Conservation (phyloP, 495 filamentous ascomycete species). For the Hypoxylon cercidicola region DNA sequence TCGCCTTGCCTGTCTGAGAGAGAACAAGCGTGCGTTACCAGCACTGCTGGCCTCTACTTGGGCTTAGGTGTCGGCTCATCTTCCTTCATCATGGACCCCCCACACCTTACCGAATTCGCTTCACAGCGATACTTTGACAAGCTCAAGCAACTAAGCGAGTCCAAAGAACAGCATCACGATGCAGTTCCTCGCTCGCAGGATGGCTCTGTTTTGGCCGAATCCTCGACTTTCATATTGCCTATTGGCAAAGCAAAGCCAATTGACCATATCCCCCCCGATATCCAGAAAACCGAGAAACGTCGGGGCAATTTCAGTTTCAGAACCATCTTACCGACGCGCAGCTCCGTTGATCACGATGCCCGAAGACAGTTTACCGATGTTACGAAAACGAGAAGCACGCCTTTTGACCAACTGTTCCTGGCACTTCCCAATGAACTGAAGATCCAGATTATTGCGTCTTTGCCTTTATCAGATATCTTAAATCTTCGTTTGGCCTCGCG, state of each 20-base stretch:
- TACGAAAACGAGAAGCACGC: slow-evolving; percentile 40
- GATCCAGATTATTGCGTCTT: slow-evolving; percentile 64
- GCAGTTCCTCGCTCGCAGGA: slow-evolving; percentile 35
- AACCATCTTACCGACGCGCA: slow-evolving; percentile 44
- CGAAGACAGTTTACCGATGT: slow-evolving; percentile 39
- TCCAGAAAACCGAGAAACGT: slow-evolving; percentile 50
- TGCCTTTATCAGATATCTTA: slow-evolving; percentile 64
- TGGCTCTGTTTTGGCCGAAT: slow-evolving; percentile 34
- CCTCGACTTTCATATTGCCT: slow-evolving; percentile 54
- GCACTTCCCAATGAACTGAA: slow-evolving; percentile 65
- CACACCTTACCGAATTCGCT: slow-evolving; percentile 67
- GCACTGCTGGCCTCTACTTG: slow-evolving; percentile 41
- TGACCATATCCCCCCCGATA: slow-evolving; percentile 39
- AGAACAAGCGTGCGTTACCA: slow-evolving; percentile 48
- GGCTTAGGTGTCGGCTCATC: slow-evolving; percentile 29
- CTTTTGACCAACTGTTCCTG: slow-evolving; percentile 62
- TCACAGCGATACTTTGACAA: slow-evolving; percentile 66
- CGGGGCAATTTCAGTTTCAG: slow-evolving; percentile 44
- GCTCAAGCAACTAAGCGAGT: slow-evolving; percentile 52
- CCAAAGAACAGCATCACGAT: slow-evolving; percentile 43
- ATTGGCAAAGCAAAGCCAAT: slow-evolving; percentile 47
- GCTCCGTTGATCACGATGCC: slow-evolving; percentile 42
- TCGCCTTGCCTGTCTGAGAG: slow-evolving; percentile 47
- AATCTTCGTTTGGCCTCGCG: slow-evolving; percentile 63
- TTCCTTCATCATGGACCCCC: slow-evolving; percentile 59